A percentile compares a stretch with the other conserved stretches of the same genome.
Conservation (phyloP, 345 rosid species). For the Heritiera fomes region DNA sequence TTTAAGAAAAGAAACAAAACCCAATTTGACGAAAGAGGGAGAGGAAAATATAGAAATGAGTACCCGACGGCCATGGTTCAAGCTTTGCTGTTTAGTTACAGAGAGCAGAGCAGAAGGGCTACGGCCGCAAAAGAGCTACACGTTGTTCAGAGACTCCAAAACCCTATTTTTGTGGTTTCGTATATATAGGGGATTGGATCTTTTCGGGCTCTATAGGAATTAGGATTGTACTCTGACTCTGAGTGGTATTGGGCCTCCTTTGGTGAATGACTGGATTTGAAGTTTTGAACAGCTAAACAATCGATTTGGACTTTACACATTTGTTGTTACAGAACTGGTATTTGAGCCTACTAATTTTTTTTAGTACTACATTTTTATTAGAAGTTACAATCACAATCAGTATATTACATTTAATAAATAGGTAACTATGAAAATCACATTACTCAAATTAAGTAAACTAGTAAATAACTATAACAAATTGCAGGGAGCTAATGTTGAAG, state of each 20-base stretch:
- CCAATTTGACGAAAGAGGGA: background rate
- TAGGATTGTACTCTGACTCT: background rate
- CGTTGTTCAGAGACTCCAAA: constrained; percentile 9
- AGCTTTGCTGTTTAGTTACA: constrained; percentile 10
- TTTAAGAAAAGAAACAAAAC: background rate
- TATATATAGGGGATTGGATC: background rate
- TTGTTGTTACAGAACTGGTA: background rate
- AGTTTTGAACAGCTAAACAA: too few relatives aligned
- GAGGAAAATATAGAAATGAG: background rate
- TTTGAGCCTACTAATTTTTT: background rate
- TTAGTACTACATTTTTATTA: too few relatives aligned
- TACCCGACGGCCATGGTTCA: constrained; percentile 28
- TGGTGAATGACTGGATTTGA: too few relatives aligned
- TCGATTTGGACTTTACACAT: background rate
- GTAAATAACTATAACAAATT: too few relatives aligned
- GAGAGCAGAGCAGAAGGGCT: background rate
- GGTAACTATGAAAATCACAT: too few relatives aligned
- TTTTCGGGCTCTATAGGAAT: background rate
- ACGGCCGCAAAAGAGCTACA: constrained; percentile 15
- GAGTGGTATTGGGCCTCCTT: background rate
- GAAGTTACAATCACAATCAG: too few relatives aligned
- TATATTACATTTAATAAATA: too few relatives aligned
- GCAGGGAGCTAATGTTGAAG: too few relatives aligned
- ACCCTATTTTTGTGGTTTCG: constrained; percentile 18
- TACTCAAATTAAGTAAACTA: too few relatives aligned